phyloP scores from a whole-genome alignment of 371 early-diverging fungal species.

The Dichotomocladium elegans region DNA sequence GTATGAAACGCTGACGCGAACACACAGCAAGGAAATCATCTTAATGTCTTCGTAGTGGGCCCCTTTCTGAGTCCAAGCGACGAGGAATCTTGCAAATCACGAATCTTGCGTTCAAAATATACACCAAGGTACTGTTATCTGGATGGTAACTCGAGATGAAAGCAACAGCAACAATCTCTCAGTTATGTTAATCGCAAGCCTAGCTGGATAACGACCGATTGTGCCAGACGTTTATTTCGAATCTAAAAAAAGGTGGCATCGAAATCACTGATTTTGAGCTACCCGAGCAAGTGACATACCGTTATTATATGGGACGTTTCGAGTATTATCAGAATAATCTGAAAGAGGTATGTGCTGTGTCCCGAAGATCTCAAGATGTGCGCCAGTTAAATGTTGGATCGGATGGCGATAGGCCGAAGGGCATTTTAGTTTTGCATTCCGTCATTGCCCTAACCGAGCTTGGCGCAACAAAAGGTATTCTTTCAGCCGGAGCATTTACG shows the following conservation, averaged over 20 bases:
- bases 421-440: slow-evolving; percentile 46
- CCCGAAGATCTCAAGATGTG: too few species aligned
- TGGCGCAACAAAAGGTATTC: slow-evolving; percentile 37
- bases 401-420: slow-evolving; percentile 30
- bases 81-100: slow-evolving; percentile 48
- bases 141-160: too few species aligned
- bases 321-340: slow-evolving; percentile 38
- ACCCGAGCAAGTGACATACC: slow-evolving; percentile 53
- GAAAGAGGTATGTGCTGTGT: slow-evolving; percentile 17
- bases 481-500: slow-evolving; percentile 1
- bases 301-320: slow-evolving; percentile 56
- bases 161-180: background rate
- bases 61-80: slow-evolving; percentile 36
- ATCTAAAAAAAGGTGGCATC: slow-evolving; percentile 43
- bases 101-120: slow-evolving; percentile 51
- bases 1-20: slow-evolving; percentile 3
- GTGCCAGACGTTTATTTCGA: slow-evolving; percentile 51
- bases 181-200: background rate
- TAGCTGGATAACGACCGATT: slow-evolving; percentile 31
- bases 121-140: slow-evolving; percentile 56
- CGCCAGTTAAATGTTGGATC: background rate
- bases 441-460: slow-evolving; percentile 24
- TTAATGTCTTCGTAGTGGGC: background rate
- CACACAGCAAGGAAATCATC: background rate
- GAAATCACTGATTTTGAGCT: slow-evolving; percentile 40